Evolutionary conservation across 148 eudicot genomes (phyloP).

Genomic region (Beta vulgaris): DNA sequence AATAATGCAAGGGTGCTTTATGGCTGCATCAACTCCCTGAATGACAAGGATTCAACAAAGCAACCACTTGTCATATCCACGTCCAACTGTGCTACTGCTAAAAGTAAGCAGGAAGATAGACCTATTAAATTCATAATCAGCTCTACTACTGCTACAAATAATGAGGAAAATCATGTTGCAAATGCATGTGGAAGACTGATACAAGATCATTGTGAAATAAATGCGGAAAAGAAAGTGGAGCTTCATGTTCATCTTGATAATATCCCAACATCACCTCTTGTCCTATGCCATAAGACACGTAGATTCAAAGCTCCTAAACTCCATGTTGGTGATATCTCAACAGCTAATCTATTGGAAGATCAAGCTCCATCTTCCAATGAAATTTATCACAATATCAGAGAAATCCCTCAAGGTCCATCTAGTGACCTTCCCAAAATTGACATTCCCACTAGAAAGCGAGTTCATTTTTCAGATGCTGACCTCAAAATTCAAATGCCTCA

Average conservation of each 20-base stretch:
- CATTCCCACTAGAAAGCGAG: constrained; percentile 53
- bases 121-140: neutral
- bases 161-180: constrained; percentile 9
- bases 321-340: constrained; percentile 24
- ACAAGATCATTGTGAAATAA: constrained; percentile 17
- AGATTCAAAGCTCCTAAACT: constrained; percentile 39
- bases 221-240: constrained; percentile 34
- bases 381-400: constrained; percentile 24
- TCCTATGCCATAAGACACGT: constrained; percentile 30
- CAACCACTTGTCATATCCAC: constrained; percentile 8
- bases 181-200: constrained; percentile 15
- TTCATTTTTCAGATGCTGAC: constrained; percentile 48
- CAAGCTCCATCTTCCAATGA: constrained; percentile 23
- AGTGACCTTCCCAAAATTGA: constrained; percentile 24
- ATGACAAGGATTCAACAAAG: constrained; percentile 13
- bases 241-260: constrained; percentile 28
- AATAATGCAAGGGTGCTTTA: constrained; percentile 24
- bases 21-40: constrained; percentile 16
- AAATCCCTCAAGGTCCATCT: constrained; percentile 25
- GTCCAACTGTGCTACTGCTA: constrained; percentile 15
- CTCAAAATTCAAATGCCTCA: constrained; percentile 19
- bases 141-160: neutral
- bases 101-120: constrained; percentile 27
- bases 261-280: constrained; percentile 29
- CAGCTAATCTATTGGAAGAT: constrained; percentile 27